phyloP scores from a whole-genome alignment of 73 alveolate species.

The Paramecium biaurelia region DNA sequence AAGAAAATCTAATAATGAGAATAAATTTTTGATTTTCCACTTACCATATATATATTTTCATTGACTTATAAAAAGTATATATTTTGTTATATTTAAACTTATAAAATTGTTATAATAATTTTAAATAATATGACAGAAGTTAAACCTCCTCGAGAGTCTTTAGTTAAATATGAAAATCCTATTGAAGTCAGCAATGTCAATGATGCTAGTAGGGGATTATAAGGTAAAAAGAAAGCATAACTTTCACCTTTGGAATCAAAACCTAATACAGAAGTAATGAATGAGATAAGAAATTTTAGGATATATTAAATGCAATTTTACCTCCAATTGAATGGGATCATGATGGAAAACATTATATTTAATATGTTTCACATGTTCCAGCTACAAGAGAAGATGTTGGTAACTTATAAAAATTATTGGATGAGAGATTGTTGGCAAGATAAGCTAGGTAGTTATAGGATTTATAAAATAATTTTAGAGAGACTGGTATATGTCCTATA shows the following conservation, averaged over 20 bases:
- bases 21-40: not conserved
- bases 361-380: slow-evolving; percentile 89
- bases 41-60: not conserved
- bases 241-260: slow-evolving; percentile 91
- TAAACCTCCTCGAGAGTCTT: slow-evolving; percentile 80
- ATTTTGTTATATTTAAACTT: not conserved
- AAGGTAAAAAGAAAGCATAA: slow-evolving; percentile 77
- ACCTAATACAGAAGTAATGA: slow-evolving; percentile 81
- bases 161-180: slow-evolving; percentile 81
- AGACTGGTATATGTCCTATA: slow-evolving; percentile 92
- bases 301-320: slow-evolving; percentile 87
- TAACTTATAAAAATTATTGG: slow-evolving; percentile 85
- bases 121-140: not conserved
- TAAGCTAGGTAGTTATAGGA: slow-evolving; percentile 74
- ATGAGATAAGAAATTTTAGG: not conserved
- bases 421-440: slow-evolving; percentile 93
- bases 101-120: not conserved
- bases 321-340: slow-evolving; percentile 97
- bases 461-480: slow-evolving; percentile 65
- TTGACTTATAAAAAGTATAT: not conserved
- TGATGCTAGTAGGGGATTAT: slow-evolving; percentile 4
- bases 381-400: slow-evolving; percentile 95
- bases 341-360: slow-evolving; percentile 87
- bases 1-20: not conserved
- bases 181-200: slow-evolving; percentile 62